These are phyloP conservation scores for Chlorociboria aeruginascens DNA, from an alignment of 495 filamentous ascomycete species.

Conservation along the genomic window DNA sequence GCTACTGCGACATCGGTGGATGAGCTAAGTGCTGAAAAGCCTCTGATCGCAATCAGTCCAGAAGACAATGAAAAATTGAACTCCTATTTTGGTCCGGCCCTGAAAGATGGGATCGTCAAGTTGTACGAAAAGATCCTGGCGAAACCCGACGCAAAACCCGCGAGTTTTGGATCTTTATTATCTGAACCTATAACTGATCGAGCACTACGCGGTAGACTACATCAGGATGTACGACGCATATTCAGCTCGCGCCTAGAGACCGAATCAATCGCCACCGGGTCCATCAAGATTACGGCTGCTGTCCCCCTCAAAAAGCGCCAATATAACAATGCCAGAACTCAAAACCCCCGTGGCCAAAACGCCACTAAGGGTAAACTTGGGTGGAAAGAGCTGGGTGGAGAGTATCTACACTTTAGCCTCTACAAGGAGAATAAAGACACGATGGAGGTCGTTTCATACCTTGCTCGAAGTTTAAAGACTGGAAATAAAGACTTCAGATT, in stretches of 20 bases:
- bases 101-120: constrained; percentile 27
- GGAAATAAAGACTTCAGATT: constrained; percentile 63
- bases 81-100: constrained; percentile 33
- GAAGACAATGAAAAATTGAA: constrained; percentile 35
- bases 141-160: constrained; percentile 24
- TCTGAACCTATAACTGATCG: constrained; percentile 39
- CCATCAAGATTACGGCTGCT: constrained; percentile 45
- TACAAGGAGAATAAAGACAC: constrained; percentile 99
- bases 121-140: constrained; percentile 34
- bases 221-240: constrained; percentile 51
- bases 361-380: constrained; percentile 17
- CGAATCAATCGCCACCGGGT: constrained; percentile 38
- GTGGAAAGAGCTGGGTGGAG: constrained; percentile 44
- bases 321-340: constrained; percentile 11
- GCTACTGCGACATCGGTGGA: neutral
- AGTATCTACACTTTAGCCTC: constrained; percentile 83
- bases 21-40: neutral
- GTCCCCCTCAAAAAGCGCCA: constrained; percentile 19
- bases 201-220: constrained; percentile 48
- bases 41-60: constrained; percentile 27
- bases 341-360: constrained; percentile 12
- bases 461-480: constrained; percentile 56
- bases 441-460: constrained; percentile 73
- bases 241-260: constrained; percentile 59
- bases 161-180: constrained; percentile 10